Base-by-base conservation (phyloP, 2,329 filamentous ascomycete species). In the Endoconidiophora polonica region DNA sequence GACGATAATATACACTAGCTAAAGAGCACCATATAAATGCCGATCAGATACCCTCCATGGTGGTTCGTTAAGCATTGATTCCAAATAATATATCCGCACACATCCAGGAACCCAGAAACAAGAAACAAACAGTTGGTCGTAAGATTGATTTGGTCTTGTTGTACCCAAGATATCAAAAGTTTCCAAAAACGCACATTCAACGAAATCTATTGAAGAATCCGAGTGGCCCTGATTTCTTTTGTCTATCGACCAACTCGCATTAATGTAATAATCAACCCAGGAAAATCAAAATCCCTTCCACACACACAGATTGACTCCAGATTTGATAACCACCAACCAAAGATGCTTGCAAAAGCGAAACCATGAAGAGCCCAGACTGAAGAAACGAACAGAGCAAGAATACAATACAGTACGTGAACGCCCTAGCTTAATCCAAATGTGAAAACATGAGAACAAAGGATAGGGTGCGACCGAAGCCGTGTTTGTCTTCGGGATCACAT, bases 141-240 rank as follows among this genome's bases (percentile, higher is more conserved):
- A 40, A 33, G 24, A 37, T 14, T 47, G 33, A 38, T 40, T 49
- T 52, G 50, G 45, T 52, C 50, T 52, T 52, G 50, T 52, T 46
- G 40, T 52, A 46, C 49, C 49, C 47, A 49, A 49, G 16, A 33
- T 33, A 33, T 33, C 29, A 33, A 33, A 33, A 12, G 9, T 23
- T 44, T 12, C 29, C 9, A 44, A 26, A 24, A 44, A 23, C 29
- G 42, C 42, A 44, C 42, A 44, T 23, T 23, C n/a, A 44, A 26
- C 42, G 42, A 44, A 44, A 12, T 33, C 29, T 33, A 33, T 33
- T 33, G 16, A 49, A 37, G 20, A 49, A 22, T 16, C 26, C n/a
- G 23, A 33, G 18, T 24, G 7, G 29, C 2, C 40, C 42, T 44
- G 42, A 42, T 22, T 22, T 18, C 42, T 26, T 23, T 44, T 44